Base-by-base conservation (phyloP, 306 rosid species). In the Cicer arietinum region DNA sequence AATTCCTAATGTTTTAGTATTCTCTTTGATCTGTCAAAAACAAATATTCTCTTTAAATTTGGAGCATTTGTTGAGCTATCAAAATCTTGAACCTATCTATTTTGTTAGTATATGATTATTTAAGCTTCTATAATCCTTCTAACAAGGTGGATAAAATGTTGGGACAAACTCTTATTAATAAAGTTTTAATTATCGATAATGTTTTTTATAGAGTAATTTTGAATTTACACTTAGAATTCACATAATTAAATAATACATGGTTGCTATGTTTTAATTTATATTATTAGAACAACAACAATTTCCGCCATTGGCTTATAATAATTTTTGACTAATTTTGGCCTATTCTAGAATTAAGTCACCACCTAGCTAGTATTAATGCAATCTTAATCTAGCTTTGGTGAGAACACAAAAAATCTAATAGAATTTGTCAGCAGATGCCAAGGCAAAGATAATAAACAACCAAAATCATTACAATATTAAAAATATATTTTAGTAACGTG, bases 51-150 rank as follows among this genome's bases (percentile, higher is more conserved):
- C 46, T 51, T 60, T 51, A 51, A 42, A 54, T 76, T 13, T 18
- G 64, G 53, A 44, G 48, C 79, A 73, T 69, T 43, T 62, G 79
- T 76, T 71, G 71, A 40, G 40, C 52, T 68, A 82, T 74, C 79
- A 77, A 77, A 71, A 81, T 64, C 59, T 71, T 25, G 0, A 25
- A 25, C 3, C 3, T 25, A 25, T 25, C 3, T 25, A 25, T 25
- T 2, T 2, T 25, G 3, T 25, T 25, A 25, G 3, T 25, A 25
- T 2, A 25, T 25, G 30, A 25, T 25, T 25, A 1, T 25, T 0
- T 25, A 25, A 2, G 30, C 30, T 25, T 25, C 30, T 25, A 2
- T 25, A 25, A 25, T 25, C 30, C 30, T 25, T 25, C 30, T 25
- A 1, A 25, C 2, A 25, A 25, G 2, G 30, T 25, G 30, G 30